These are phyloP conservation scores for Cryptosporidium parvum DNA, from an alignment of 169 alveolate genomes.

Conservation along the genomic window DNA sequence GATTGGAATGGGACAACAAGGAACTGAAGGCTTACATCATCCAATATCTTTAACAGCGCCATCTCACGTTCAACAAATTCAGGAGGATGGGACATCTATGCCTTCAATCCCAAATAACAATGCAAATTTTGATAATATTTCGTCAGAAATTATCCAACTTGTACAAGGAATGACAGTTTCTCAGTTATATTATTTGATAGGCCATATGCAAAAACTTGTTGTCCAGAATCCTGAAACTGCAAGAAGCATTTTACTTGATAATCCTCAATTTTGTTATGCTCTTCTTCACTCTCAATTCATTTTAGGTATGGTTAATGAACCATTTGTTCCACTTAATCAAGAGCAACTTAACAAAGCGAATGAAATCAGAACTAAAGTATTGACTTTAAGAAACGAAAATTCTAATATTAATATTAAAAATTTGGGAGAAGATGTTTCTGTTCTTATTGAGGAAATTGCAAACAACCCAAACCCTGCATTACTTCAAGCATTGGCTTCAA, in stretches of 20 bases:
- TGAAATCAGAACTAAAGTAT: conserved; percentile 23
- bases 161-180: conserved; percentile 66
- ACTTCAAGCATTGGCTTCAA: conserved; percentile 52
- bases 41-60: conserved; percentile 26
- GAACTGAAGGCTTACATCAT: conserved; percentile 33
- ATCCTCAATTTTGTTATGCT: conserved; percentile 78
- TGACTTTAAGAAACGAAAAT: conserved; percentile 10
- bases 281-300: conserved; percentile 79
- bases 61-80: conserved; percentile 29
- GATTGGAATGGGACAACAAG: conserved; percentile 33
- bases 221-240: conserved; percentile 68
- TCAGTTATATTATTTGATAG: conserved; percentile 78
- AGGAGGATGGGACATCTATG: conserved; percentile 20
- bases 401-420: conserved; percentile 10
- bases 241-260: conserved; percentile 71
- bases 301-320: conserved; percentile 77
- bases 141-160: conserved; percentile 32
- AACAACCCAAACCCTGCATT: conserved; percentile 72
- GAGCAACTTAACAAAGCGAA: conserved; percentile 68
- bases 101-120: conserved; percentile 12
- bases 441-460: conserved; percentile 46
- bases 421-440: conserved; percentile 53
- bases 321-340: conserved; percentile 56
- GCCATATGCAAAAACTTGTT: conserved; percentile 78
- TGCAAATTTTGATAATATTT: conserved; percentile 5